phyloP scores from a whole-genome alignment of 352 stramenopile genomes.

The Pythium utonaiense region DNA sequence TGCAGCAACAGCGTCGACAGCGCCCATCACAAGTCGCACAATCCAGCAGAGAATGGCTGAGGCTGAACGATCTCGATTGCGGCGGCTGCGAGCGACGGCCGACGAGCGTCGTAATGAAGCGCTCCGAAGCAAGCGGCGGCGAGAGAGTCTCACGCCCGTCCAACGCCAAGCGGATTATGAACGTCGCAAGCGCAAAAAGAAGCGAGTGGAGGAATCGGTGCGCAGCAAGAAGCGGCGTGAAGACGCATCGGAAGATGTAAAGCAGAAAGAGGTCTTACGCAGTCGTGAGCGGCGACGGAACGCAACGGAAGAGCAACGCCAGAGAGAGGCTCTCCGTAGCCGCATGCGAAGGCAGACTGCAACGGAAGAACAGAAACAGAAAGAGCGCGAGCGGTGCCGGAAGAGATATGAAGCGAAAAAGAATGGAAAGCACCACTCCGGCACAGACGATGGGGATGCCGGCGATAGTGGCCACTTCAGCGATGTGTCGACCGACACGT shows the following conservation, averaged over 20 bases:
- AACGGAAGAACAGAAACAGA: constrained; percentile 53
- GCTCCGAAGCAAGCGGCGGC: constrained; percentile 50
- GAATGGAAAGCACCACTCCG: constrained; percentile 16
- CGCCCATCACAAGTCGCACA: constrained; percentile 3
- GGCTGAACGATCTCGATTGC: constrained; percentile 55
- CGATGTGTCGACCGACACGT: constrained; percentile 21
- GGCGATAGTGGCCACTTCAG: constrained; percentile 13
- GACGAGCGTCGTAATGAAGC: constrained; percentile 50
- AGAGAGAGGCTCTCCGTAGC: constrained; percentile 59
- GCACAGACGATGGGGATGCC: constrained; percentile 1
- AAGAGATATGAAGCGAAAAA: constrained; percentile 67
- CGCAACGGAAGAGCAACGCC: constrained; percentile 59
- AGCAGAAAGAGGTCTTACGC: constrained; percentile 52
- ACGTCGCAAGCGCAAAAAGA: constrained; percentile 55
- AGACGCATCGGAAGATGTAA: constrained; percentile 37
- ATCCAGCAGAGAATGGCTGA: constrained; percentile 37
- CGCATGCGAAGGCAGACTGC: constrained; percentile 50
- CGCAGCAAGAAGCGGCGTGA: constrained; percentile 47
- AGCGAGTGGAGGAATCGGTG: constrained; percentile 42
- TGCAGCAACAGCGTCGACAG: neutral
- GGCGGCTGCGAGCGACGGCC: constrained; percentile 40
- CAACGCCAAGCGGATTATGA: constrained; percentile 65
- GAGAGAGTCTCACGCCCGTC: constrained; percentile 56
- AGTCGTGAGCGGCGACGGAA: constrained; percentile 56
- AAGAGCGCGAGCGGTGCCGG: constrained; percentile 63